Evolutionary conservation across 352 stramenopile genomes (phyloP).

Genomic region (Pythium scleroteichum): DNA sequence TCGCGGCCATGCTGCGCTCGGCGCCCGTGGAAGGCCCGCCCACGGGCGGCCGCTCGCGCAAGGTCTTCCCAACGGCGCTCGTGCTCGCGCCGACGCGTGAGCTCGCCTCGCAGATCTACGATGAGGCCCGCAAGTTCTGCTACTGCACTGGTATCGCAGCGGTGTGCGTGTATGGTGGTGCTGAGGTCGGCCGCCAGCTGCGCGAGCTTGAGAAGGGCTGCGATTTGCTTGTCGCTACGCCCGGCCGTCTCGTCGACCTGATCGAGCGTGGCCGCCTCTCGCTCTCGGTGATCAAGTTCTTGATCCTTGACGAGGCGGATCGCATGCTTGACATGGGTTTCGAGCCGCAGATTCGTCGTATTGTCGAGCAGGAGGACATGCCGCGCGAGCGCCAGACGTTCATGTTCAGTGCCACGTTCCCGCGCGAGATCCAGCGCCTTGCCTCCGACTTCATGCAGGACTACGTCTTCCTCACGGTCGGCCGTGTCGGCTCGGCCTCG

Average conservation of each 20-base stretch:
- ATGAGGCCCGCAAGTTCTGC: constrained; percentile 96
- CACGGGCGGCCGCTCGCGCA: constrained; percentile 65
- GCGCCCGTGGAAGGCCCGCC: constrained; percentile 54
- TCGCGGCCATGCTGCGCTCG: constrained; percentile 94
- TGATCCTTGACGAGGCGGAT: constrained; percentile 99
- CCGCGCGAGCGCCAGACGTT: constrained; percentile 97
- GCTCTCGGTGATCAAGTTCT: constrained; percentile 90
- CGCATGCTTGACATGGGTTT: constrained; percentile 99
- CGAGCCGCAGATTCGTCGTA: constrained; percentile 98
- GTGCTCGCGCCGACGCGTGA: constrained; percentile 95
- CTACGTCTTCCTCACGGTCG: constrained; percentile 99
- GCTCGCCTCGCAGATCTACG: constrained; percentile 95
- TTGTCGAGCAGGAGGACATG: constrained; percentile 99
- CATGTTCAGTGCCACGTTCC: constrained; percentile 99
- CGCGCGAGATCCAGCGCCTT: constrained; percentile 94
- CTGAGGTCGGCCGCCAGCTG: constrained; percentile 88
- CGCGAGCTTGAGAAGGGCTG: constrained; percentile 90
- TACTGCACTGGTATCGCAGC: constrained; percentile 94
- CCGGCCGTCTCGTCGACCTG: constrained; percentile 96
- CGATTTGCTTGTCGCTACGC: constrained; percentile 97
- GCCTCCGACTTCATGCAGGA: constrained; percentile 98
- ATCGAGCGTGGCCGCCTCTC: constrained; percentile 93
- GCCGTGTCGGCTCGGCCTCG: constrained; percentile 95
- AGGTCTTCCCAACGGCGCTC: constrained; percentile 91
- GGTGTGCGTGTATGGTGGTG: constrained; percentile 96